Base-by-base conservation (phyloP, 257 asterid genomes). In the Handroanthus guayacan region DNA sequence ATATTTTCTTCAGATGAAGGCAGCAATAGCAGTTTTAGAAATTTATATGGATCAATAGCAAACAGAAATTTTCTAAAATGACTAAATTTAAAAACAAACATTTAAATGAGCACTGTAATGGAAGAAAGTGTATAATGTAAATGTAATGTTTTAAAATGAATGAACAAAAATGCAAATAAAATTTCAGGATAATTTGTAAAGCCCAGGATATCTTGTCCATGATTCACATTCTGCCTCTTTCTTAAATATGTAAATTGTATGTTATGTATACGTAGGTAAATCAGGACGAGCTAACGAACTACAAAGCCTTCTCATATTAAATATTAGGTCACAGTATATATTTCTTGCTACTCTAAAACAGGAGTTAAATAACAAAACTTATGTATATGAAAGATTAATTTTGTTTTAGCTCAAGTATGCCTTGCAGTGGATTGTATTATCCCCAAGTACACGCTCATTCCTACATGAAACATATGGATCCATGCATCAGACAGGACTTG, bases 1-100 rank as follows among this genome's bases (percentile, higher is more conserved):
- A 18, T 38, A 51, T 9, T 48, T 34, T 52, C 69, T 77, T 78
- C 72, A 77, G 72, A 79, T 67, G 3, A 71, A 48, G 72, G 70
- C 65, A 76, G 25, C 61, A 34, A 11, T 9, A 45, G 47, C 71
- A 69, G 13, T 36, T 68, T 61, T 31, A 34, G 43, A 43, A 11
- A 63, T 36, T 34, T 14, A 12, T 50, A 47, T 6, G 41, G 8
- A 47, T 9, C 61, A 67, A 18, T 43, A 9, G 5, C 39, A 25
- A 44, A 74, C 11, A 12, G 8, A 43, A 45, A 74, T 56, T 56
- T 45, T 39, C 18, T 2, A 9, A 50, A 20, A 11, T 71, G 43
- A 70, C 4, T 37, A 36, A 69, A 69, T 39, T 48, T 14, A 14
- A 20, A 39, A 14, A 11, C 60, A 78, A 68, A 45, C 48, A 37